Conservation (phyloP, 306 rosid genomes). For the Cucurbita pepo region DNA sequence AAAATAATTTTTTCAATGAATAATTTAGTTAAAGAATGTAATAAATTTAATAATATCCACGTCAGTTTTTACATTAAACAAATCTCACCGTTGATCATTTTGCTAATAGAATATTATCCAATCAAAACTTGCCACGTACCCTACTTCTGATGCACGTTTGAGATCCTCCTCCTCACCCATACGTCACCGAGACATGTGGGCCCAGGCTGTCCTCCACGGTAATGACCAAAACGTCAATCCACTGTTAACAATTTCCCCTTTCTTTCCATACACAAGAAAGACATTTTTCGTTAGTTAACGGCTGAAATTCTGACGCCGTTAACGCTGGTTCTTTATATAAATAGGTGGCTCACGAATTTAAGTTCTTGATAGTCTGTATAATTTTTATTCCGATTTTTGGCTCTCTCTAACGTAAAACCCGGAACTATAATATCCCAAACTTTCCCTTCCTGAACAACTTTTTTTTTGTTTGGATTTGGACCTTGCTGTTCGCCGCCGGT, state of each 20-base stretch:
- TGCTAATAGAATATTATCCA: neutral
- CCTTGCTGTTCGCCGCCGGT: neutral
- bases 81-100: neutral
- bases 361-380: conserved; percentile 11
- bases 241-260: neutral
- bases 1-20: no score
- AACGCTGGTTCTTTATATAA: conserved; percentile 26
- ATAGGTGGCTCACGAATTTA: conserved; percentile 10
- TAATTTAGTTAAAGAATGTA: no score
- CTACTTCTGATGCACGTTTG: conserved; percentile 8
- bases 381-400: conserved; percentile 7
- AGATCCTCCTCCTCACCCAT: conserved; percentile 7
- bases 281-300: conserved; percentile 46
- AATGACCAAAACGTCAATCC: conserved; percentile 31
- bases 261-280: conserved; percentile 6
- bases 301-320: conserved; percentile 27
- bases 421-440: conserved; percentile 9
- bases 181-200: conserved; percentile 45
- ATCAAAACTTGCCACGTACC: conserved; percentile 15
- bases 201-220: conserved; percentile 33
- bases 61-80: neutral
- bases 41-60: neutral
- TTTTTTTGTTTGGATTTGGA: neutral
- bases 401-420: conserved; percentile 7
- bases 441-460: neutral